Percentiles rank a stretch among this genome's conserved stretches.
Evolutionary conservation across 306 rosid genomes (phyloP).

Genomic region (Herpetospermum pedunculosum): DNA sequence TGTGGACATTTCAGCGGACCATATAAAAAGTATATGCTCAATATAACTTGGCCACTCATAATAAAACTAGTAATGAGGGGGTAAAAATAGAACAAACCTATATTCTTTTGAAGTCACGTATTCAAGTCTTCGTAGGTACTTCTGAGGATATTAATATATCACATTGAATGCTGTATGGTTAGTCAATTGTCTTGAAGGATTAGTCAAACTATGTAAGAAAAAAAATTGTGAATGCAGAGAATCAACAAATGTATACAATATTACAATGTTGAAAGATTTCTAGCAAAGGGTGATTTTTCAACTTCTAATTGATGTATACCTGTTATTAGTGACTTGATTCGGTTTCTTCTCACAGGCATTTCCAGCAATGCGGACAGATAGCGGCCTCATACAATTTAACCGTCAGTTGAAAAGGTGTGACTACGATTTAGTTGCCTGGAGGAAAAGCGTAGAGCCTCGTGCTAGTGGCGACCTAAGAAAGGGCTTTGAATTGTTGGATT

Average conservation of each 20-base stretch:
- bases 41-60: background rate
- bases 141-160: background rate
- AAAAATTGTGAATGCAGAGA: background rate
- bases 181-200: background rate
- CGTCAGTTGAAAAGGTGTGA: conserved; percentile 85
- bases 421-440: conserved; percentile 84
- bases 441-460: conserved; percentile 53
- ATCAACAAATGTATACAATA: background rate
- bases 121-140: background rate
- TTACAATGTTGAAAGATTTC: background rate
- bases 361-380: conserved; percentile 63
- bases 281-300: background rate
- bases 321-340: background rate
- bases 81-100: background rate
- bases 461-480: conserved; percentile 52
- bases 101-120: background rate
- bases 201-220: background rate
- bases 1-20: background rate
- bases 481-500: conserved; percentile 82
- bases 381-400: conserved; percentile 72
- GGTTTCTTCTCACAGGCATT: conserved; percentile 39
- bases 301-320: background rate
- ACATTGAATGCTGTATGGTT: background rate
- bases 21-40: background rate
- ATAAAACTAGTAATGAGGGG: background rate